These are phyloP conservation scores for Quercus gilva DNA, from an alignment of 306 rosid species.

Conservation along the genomic window DNA sequence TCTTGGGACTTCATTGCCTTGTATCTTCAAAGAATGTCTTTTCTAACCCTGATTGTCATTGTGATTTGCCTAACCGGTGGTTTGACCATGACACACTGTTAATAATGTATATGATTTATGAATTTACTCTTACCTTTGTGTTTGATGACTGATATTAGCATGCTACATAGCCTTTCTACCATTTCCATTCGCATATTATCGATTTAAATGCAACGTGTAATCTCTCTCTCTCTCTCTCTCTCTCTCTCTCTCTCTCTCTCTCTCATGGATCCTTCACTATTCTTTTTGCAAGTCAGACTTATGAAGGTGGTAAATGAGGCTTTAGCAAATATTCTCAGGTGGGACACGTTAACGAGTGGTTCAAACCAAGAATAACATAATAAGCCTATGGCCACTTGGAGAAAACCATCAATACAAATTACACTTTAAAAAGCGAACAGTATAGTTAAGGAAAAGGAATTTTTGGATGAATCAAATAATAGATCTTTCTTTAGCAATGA, in stretches of 20 bases:
- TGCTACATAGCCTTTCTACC: too few species aligned
- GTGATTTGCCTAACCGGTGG: not conserved
- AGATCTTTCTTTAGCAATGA: slow-evolving; percentile 18
- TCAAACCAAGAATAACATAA: slow-evolving; percentile 16
- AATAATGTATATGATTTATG: not conserved
- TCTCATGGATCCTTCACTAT: not conserved
- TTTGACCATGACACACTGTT: not conserved
- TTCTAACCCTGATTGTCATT: not conserved
- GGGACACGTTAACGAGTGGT: slow-evolving; percentile 48
- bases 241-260: not conserved
- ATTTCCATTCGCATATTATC: not conserved
- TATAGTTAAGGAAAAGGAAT: slow-evolving; percentile 19
- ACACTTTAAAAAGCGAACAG: slow-evolving; percentile 24
- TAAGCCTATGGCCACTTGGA: slow-evolving; percentile 11
- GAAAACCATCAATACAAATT: slow-evolving; percentile 15
- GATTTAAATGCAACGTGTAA: not conserved
- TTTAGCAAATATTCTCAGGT: slow-evolving; percentile 60
- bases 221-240: not conserved
- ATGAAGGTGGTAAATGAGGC: slow-evolving; percentile 86
- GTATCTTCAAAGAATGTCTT: not conserved
- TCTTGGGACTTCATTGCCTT: not conserved
- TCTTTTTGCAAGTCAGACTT: slow-evolving; percentile 56
- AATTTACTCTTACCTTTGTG: too few species aligned
- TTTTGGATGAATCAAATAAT: slow-evolving; percentile 20
- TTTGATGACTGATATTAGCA: too few species aligned